Evolutionary conservation across 352 stramenopile genomes (phyloP), one percentile per base, ranked within the genome.

Genomic region (Pythium sukuiense): DNA sequence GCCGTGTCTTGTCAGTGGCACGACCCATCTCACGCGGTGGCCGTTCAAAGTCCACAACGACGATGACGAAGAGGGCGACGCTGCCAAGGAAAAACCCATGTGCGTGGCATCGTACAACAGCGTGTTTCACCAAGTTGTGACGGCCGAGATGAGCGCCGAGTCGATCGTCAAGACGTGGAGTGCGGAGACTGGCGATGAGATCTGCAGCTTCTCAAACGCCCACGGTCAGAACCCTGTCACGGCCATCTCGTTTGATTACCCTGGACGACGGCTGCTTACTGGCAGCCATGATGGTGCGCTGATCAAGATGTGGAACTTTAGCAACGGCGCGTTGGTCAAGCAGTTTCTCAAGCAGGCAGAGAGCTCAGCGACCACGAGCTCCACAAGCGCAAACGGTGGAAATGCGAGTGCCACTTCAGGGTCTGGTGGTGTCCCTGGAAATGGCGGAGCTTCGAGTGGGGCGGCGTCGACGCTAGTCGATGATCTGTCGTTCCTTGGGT

Each of bases 221-320:
- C 82, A 96, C 35, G 80, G 79, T 0, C 48, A 76, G 29, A 90
- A 76, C 45, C 84, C 85, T 4, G 80, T 96, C 32, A 97, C 85
- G 0, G 87, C 81, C 29, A 90, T 96, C 37, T 80, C 80, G 11
- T 96, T 97, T 16, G 89, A 97, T 55, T 82, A 79, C 33, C 84
- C 88, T 6, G 87, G 88, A 1, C 76, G 89, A 12, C 71, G 89
- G 7, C 71, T 97, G 27, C 72, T 97, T 18, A 96, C 89, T 11
- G 88, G 88, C 11, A 84, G 84, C 8, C 86, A 96, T 62, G 81
- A 93, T 54, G 89, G 89, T 2, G 67, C 83, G 8, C 55, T 79
- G 16, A 81, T 97, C 41, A 93, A 93, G 65, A 87, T 97, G 73
- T 97, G 89, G 89, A 97, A 97, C 61, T 97, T 96, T 68, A 90